phyloP scores from a whole-genome alignment of 2,329 filamentous ascomycete species.

The Hypoxylon sp. region DNA sequence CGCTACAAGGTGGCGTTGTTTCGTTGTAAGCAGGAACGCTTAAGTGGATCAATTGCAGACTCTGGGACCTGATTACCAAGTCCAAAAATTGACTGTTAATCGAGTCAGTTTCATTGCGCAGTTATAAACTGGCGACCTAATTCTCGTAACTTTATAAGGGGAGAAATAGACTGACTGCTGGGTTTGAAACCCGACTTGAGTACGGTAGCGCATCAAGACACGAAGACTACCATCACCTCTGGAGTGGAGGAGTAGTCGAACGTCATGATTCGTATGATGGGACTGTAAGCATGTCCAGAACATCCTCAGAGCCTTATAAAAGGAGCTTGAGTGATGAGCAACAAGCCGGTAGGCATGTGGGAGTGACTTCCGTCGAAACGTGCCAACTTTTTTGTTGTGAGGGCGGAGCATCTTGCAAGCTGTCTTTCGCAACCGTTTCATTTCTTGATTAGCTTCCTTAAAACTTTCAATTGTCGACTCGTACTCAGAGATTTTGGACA shows the following conservation, averaged over 20 bases:
- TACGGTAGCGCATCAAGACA: constrained; percentile 1
- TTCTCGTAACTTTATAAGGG: neutral
- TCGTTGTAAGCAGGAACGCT: neutral
- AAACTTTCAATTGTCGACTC: neutral
- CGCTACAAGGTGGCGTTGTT: neutral
- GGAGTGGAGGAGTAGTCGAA: neutral
- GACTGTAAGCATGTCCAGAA: constrained; percentile 2
- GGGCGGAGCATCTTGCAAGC: neutral
- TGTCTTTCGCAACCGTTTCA: constrained; percentile 2
- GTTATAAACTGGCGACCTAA: neutral
- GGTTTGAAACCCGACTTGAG: neutral
- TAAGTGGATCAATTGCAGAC: neutral
- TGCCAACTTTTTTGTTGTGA: neutral
- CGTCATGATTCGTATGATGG: neutral
- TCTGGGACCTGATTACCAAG: neutral
- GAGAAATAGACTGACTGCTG: neutral
- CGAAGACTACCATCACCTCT: constrained; percentile 2
- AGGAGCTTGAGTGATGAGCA: neutral
- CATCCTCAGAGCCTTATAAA: neutral
- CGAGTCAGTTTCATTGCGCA: neutral
- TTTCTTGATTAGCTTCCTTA: neutral
- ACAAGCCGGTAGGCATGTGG: neutral
- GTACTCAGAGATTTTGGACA: neutral
- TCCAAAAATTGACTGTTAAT: neutral
- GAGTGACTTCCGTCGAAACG: neutral